A percentile compares a stretch with the other conserved stretches of the same genome.
phyloP scores from a whole-genome alignment of 2,329 filamentous ascomycete genomes.

The Hyphodiscus sp. region DNA sequence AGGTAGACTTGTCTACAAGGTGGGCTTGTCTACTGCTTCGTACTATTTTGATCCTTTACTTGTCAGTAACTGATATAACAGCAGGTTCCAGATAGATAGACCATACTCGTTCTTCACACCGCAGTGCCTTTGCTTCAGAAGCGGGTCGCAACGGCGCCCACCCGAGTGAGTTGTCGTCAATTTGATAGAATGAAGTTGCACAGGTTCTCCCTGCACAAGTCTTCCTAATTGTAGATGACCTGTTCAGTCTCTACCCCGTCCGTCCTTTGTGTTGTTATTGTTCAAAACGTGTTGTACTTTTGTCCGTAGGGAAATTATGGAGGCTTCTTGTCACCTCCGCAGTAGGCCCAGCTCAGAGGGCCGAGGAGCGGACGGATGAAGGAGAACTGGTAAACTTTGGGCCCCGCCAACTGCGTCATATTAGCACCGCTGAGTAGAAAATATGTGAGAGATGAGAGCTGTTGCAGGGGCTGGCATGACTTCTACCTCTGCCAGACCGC shows the following conservation, averaged over 20 bases:
- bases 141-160: slow-evolving; percentile 49
- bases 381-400: slow-evolving; percentile 63
- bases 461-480: too few species aligned
- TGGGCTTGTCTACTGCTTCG: slow-evolving; percentile 14
- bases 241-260: slow-evolving; percentile 18
- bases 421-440: too few species aligned
- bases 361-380: slow-evolving; percentile 85
- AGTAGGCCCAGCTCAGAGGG: slow-evolving; percentile 89
- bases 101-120: not conserved
- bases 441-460: too few species aligned
- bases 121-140: slow-evolving; percentile 23
- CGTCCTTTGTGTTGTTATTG: not conserved
- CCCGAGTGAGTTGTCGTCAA: slow-evolving; percentile 41
- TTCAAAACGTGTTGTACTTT: slow-evolving; percentile 9
- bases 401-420: slow-evolving; percentile 66
- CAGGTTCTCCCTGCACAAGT: slow-evolving; percentile 31
- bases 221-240: slow-evolving; percentile 7
- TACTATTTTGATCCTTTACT: slow-evolving; percentile 11
- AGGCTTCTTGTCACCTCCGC: slow-evolving; percentile 94
- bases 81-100: not conserved
- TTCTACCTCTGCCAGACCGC: too few species aligned
- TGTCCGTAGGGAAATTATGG: slow-evolving; percentile 65
- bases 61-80: not conserved
- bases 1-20: not conserved
- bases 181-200: slow-evolving; percentile 37